These are phyloP conservation scores for Venturiaceae sp. DNA, from an alignment of 2,329 filamentous ascomycete species.

Conservation along the genomic window DNA sequence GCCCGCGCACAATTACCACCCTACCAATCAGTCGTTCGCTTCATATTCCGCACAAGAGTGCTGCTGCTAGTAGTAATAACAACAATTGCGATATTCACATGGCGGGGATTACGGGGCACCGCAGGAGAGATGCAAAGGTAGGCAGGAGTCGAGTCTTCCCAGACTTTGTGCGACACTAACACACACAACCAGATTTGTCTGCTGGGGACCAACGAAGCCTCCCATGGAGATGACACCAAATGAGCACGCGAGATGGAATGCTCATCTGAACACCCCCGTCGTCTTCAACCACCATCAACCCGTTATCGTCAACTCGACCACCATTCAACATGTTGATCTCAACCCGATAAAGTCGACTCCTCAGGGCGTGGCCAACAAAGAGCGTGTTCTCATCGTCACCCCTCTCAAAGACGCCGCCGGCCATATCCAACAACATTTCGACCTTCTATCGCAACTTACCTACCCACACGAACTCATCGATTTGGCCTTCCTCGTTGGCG, in stretches of 20 bases:
- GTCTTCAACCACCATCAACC: slow-evolving; percentile 93
- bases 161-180: background rate
- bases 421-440: slow-evolving; percentile 83
- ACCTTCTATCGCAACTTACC: slow-evolving; percentile 77
- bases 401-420: slow-evolving; percentile 81
- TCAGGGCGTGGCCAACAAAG: slow-evolving; percentile 68
- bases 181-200: slow-evolving; percentile 68
- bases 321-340: slow-evolving; percentile 72
- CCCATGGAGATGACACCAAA: slow-evolving; percentile 92
- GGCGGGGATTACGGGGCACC: slow-evolving; percentile 72
- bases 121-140: slow-evolving; percentile 89
- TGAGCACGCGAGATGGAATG: slow-evolving; percentile 82
- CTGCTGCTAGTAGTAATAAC: slow-evolving; percentile 62
- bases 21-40: slow-evolving; percentile 50
- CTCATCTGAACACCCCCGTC: slow-evolving; percentile 82
- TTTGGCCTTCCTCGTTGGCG: slow-evolving; percentile 86
- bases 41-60: slow-evolving; percentile 69
- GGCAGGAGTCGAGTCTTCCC: slow-evolving; percentile 15
- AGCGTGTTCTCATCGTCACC: slow-evolving; percentile 84
- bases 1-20: slow-evolving; percentile 71
- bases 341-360: slow-evolving; percentile 75
- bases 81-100: slow-evolving; percentile 69
- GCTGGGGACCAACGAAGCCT: slow-evolving; percentile 90
- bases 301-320: slow-evolving; percentile 70
- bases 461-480: slow-evolving; percentile 96